Evolutionary conservation across 768 basidiomycete genomes (phyloP), one percentile per base, ranked within the genome.

Genomic region (Lactifluus subvellereus): DNA sequence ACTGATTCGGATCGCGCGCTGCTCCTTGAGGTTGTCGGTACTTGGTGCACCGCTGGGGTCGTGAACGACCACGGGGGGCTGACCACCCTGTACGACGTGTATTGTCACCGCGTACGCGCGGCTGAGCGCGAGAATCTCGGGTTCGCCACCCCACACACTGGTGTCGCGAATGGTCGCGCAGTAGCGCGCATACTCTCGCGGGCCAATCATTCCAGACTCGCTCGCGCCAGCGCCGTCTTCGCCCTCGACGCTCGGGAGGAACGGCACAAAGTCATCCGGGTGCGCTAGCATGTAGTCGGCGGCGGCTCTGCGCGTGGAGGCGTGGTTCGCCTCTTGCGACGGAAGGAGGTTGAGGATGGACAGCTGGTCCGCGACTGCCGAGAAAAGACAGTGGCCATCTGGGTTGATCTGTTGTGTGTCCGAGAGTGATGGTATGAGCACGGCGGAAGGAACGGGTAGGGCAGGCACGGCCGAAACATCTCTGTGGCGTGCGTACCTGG

Each of bases 111-210:
- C 81, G 73, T 83, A 98, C 35, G 85, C 84, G 55, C 87, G 80
- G 71, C 88, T 87, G 16, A 98, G 78, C 3, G 97, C 97, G 68
- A 89, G 80, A 37, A 99, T 94, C 80, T 98, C 97, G 7, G 94
- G 95, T 76, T 98, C 94, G 40, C 97, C 96, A 54, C 97, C 97
- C 97, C 97, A 98, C 35, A 86, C 82, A n/a, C 85, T 87, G 27
- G 94, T 95, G 71, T 88, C 80, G 47, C 85, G 85, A 33, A 99
- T 86, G 11, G 81, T 78, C 60, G 76, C 74, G 72, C 94, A 97
- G 72, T 99, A 98, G 58, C 77, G 75, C 54, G 82, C 76, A 69
- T 89, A 93, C 69, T 86, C 79, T 49, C 73, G 71, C 22, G 76
- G 78, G 11, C 78, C 82, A 86, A 98, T 94, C 10, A 93, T 68